Conservation (phyloP, 2,329 filamentous ascomycete genomes). For the Fusarium drepaniforme region DNA sequence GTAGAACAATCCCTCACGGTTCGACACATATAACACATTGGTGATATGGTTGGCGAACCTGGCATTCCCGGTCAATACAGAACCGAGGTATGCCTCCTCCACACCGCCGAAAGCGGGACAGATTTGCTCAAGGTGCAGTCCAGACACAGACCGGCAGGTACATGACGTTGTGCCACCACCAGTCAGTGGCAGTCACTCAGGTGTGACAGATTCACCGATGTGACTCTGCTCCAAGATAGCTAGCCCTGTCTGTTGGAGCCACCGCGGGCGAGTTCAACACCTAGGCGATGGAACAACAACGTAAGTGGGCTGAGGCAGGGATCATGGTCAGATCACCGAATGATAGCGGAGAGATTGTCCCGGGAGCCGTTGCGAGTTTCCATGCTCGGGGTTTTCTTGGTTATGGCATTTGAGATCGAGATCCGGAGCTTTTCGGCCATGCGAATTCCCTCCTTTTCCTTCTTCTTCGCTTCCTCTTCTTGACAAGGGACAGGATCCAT, state of each 20-base stretch:
- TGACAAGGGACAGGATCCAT: slow-evolving; percentile 33
- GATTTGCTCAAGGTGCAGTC: slow-evolving; percentile 17
- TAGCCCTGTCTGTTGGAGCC: background rate
- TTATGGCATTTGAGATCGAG: slow-evolving; percentile 37
- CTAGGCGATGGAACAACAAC: slow-evolving; percentile 20
- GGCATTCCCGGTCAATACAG: slow-evolving; percentile 31
- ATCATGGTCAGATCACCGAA: slow-evolving; percentile 7
- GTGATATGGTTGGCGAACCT: slow-evolving; percentile 32
- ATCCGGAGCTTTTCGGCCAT: slow-evolving; percentile 16
- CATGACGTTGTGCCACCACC: slow-evolving; percentile 32
- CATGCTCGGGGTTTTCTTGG: slow-evolving; percentile 8
- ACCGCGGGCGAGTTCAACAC: background rate
- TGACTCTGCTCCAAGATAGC: slow-evolving; percentile 6
- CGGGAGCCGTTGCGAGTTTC: slow-evolving; percentile 18
- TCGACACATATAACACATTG: slow-evolving; percentile 33
- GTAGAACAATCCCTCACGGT: slow-evolving; percentile 23
- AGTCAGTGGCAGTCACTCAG: slow-evolving; percentile 7
- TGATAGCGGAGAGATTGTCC: slow-evolving; percentile 17
- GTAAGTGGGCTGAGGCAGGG: slow-evolving; percentile 23
- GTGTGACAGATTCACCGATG: slow-evolving; percentile 32
- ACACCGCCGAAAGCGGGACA: slow-evolving; percentile 38
- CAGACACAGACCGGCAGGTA: slow-evolving; percentile 29
- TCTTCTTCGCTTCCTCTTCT: slow-evolving; percentile 4
- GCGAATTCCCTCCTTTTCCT: background rate
- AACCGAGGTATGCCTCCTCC: slow-evolving; percentile 26